phyloP scores from a whole-genome alignment of 2,329 filamentous ascomycete genomes.

The Teratosphaeria nubilosa region DNA sequence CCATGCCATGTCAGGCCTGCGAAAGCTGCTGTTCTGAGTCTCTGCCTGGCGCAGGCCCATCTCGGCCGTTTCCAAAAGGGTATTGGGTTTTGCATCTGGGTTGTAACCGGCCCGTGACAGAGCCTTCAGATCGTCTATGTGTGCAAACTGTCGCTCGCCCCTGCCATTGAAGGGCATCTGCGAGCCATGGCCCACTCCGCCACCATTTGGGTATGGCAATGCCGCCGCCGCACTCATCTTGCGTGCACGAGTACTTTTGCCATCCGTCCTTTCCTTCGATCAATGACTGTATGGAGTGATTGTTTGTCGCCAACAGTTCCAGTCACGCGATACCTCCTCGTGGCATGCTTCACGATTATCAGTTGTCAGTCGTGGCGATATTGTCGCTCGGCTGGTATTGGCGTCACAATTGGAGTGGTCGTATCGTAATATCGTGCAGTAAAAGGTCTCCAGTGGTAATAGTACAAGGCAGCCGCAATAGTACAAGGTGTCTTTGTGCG shows the following conservation, averaged over 20 bases:
- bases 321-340: background rate
- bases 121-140: constrained; percentile 35
- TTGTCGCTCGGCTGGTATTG: background rate
- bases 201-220: constrained; percentile 4
- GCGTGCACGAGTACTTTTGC: background rate
- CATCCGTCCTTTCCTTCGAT: background rate
- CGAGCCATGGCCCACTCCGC: background rate
- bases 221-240: constrained; percentile 29
- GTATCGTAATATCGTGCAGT: background rate
- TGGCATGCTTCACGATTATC: background rate
- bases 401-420: background rate
- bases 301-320: background rate
- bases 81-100: constrained; percentile 14
- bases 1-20: constrained; percentile 63
- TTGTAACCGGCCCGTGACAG: constrained; percentile 28
- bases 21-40: constrained; percentile 47
- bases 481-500: background rate
- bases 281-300: background rate
- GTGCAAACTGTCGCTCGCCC: constrained; percentile 20
- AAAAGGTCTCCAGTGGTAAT: background rate
- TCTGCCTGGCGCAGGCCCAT: constrained; percentile 42
- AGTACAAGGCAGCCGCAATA: background rate
- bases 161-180: constrained; percentile 7
- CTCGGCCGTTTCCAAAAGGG: constrained; percentile 33
- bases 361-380: background rate